Conservation (phyloP, 2,329 filamentous ascomycete genomes). For the Calonectria leucothoes region DNA sequence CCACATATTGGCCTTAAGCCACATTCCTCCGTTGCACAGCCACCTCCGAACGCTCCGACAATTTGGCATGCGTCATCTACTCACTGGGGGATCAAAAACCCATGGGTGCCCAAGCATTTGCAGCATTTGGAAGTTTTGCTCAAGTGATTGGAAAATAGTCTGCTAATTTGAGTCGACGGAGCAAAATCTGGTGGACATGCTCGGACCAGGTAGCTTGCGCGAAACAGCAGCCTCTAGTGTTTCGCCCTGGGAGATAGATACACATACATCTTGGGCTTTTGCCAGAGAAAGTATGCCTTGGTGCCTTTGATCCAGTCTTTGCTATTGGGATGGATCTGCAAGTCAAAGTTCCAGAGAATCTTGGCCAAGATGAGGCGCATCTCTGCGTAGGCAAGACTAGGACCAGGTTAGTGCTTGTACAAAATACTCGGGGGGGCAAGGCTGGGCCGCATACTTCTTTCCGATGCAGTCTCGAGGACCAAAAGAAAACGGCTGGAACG, state of each 20-base stretch:
- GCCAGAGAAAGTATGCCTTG: neutral
- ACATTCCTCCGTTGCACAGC: neutral
- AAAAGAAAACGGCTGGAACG: slow-evolving; percentile 20
- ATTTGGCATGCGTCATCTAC: neutral
- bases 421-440: neutral
- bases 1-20: neutral
- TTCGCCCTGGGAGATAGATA: neutral
- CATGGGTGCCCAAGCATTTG: neutral
- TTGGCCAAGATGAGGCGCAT: slow-evolving; percentile 2
- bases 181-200: neutral
- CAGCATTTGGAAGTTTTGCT: neutral
- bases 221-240: neutral
- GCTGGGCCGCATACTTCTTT: slow-evolving; percentile 12
- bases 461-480: slow-evolving; percentile 21
- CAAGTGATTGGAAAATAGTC: neutral
- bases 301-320: neutral
- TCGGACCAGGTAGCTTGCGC: neutral
- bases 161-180: neutral
- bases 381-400: neutral
- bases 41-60: neutral
- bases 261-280: neutral
- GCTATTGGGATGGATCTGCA: neutral
- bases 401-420: neutral
- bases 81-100: neutral
- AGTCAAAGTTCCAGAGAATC: neutral